phyloP scores from a whole-genome alignment of 352 stramenopile species.

The Globisporangium takayamanum region DNA sequence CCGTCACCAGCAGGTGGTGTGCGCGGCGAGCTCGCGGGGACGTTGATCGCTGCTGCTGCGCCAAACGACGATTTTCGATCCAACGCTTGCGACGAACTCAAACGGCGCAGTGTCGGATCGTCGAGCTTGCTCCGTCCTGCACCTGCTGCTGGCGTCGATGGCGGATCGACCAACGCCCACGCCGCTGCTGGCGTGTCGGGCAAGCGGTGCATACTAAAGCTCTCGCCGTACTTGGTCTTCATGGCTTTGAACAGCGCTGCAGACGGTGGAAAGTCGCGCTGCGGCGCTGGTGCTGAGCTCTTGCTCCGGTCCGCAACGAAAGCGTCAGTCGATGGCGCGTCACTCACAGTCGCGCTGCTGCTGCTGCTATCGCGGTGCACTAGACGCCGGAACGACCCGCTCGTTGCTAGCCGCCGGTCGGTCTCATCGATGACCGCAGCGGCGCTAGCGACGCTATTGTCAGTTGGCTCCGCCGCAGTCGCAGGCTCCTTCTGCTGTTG shows the following conservation, averaged over 20 bases:
- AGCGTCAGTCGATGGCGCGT: conserved; percentile 42
- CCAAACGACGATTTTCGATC: conserved; percentile 5
- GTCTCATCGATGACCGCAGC: conserved; percentile 12
- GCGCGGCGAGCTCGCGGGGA: conserved; percentile 11
- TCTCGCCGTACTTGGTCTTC: conserved; percentile 76
- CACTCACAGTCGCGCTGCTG: conserved; percentile 10
- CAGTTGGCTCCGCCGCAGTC: conserved; percentile 4
- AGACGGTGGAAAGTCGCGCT: conserved; percentile 78
- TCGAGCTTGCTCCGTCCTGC: conserved; percentile 33
- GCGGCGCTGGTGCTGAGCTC: conserved; percentile 31
- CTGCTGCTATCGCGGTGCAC: conserved; percentile 26
- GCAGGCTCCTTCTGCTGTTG: conserved; percentile 53
- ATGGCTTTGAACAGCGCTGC: conserved; percentile 81
- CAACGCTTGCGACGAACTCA: conserved; percentile 1
- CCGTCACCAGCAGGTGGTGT: conserved; percentile 7
- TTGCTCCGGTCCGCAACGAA: conserved; percentile 79
- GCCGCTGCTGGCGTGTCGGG: conserved; percentile 67
- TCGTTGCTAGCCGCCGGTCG: conserved; percentile 31
- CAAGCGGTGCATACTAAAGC: conserved; percentile 64
- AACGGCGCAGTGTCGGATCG: conserved; percentile 9
- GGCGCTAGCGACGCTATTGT: background rate
- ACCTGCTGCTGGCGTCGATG: conserved; percentile 40
- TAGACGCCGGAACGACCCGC: conserved; percentile 37
- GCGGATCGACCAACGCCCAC: conserved; percentile 72
- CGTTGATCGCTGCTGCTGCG: conserved; percentile 1